Conservation (phyloP, 192 early-diverging fungal genomes). For the Glomus cerebriforme region DNA sequence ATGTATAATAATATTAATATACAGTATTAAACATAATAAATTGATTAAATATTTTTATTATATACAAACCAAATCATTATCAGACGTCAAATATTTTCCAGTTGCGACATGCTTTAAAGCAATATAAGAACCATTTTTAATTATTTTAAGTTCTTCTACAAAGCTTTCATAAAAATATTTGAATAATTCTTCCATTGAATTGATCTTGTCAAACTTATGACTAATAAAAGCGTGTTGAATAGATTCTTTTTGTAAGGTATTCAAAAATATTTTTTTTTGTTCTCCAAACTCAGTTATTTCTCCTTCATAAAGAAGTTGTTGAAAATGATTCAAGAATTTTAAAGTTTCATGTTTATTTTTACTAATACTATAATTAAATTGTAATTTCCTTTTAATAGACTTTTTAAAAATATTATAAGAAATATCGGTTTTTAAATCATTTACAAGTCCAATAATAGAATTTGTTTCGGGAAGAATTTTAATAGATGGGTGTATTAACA, state of each 20-base stretch:
- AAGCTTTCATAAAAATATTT: not conserved
- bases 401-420: not conserved
- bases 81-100: not conserved
- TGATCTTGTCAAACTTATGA: not conserved
- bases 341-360: not conserved
- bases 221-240: not conserved
- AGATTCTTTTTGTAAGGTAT: not conserved
- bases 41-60: not conserved
- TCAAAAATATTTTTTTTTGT: not conserved
- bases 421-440: not conserved
- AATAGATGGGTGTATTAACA: not conserved
- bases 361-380: not conserved
- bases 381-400: not conserved
- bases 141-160: not conserved
- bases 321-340: not conserved
- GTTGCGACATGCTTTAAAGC: not conserved
- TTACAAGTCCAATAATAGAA: not conserved
- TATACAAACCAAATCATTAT: not conserved
- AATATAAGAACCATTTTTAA: not conserved
- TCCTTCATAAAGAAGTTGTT: not conserved
- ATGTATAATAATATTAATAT: too few relatives aligned
- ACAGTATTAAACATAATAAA: not conserved
- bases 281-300: not conserved
- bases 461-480: not conserved
- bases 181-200: not conserved